These are phyloP conservation scores for Cicer judaicum DNA, from an alignment of 306 rosid genomes.

Conservation along the genomic window DNA sequence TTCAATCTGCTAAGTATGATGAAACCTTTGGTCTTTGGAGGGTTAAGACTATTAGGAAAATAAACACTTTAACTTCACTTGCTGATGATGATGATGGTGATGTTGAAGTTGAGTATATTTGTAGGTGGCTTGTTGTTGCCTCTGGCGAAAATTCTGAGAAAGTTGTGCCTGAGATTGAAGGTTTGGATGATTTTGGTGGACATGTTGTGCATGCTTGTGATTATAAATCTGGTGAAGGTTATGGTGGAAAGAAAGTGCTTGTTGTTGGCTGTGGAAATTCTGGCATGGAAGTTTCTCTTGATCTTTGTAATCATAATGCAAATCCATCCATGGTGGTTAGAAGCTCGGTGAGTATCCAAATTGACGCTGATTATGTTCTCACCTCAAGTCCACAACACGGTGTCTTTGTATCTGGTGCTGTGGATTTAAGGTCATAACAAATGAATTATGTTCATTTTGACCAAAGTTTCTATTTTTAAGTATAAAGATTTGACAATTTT, in stretches of 20 bases:
- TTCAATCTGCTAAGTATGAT: conserved; percentile 84
- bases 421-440: too few relatives aligned
- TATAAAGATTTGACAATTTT: not conserved
- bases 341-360: conserved; percentile 70
- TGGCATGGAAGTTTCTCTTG: conserved; percentile 95
- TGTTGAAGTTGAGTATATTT: conserved; percentile 73
- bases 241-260: conserved; percentile 61
- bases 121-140: conserved; percentile 96
- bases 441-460: not conserved
- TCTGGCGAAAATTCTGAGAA: conserved; percentile 89
- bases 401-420: too few relatives aligned
- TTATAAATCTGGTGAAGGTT: conserved; percentile 69
- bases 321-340: conserved; percentile 87
- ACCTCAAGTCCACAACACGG: too few relatives aligned
- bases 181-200: conserved; percentile 74
- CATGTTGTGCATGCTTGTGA: conserved; percentile 84
- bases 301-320: conserved; percentile 82
- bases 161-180: conserved; percentile 79
- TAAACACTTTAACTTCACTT: too few relatives aligned
- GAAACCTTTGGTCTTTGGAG: conserved; percentile 86
- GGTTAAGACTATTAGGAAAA: conserved; percentile 55
- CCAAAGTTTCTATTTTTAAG: not conserved
- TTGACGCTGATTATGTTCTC: too few relatives aligned
- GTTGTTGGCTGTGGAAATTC: conserved; percentile 97
- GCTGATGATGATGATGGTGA: not conserved